Base-by-base conservation (phyloP, 352 stramenopile genomes). In the Phytophthora hybrid region DNA sequence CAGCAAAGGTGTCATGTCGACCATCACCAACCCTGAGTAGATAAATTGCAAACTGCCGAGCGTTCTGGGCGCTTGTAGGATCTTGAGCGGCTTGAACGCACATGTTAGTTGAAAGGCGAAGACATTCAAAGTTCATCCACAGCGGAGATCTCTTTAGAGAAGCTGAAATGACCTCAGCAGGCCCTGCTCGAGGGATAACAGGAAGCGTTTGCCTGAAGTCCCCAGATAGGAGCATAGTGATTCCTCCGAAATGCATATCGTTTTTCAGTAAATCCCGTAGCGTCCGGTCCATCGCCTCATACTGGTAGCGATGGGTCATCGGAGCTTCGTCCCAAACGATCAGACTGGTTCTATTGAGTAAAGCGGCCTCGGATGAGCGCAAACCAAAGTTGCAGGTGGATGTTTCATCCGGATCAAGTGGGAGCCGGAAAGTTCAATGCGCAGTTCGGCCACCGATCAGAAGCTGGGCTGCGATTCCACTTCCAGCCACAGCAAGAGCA, bases 241-340 rank as follows among this genome's bases (percentile, higher is more conserved):
- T 69, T 13, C 63, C 55, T 10, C 55, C 64, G 16, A 61, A 71
- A 1, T 19, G 64, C 8, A 51, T 39, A 23, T 65, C 37, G 5
- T 37, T 65, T 6, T 71, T 59, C 1, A 71, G 4, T 4, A 71
- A 49, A 4, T 60, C 34, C 1, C n/a, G 49, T 29, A 71, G n/a
- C 1, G 64, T 71, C 2, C 13, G 26, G 49, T 66, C 34, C 1
- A 65, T 3, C 3, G 56, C 56, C 10, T 71, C 56, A 21, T 57
- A 62, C 13, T 61, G 46, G 11, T 61, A 61, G 0, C 55, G 46
- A 11, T 66, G 37, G 4, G 47, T 66, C 56, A 61, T 66, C 0
- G 14, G 64, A 10, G 47, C 64, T 56, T 59, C 31, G 31, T 64
- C 29, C 55, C 63, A 71, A 14, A 63, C 46, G 29, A 59, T 57